Evolutionary conservation across 2,329 filamentous ascomycete species (phyloP), one percentile per base, ranked within the genome.

Genomic region (Magnaporthiopsis rhizophila): DNA sequence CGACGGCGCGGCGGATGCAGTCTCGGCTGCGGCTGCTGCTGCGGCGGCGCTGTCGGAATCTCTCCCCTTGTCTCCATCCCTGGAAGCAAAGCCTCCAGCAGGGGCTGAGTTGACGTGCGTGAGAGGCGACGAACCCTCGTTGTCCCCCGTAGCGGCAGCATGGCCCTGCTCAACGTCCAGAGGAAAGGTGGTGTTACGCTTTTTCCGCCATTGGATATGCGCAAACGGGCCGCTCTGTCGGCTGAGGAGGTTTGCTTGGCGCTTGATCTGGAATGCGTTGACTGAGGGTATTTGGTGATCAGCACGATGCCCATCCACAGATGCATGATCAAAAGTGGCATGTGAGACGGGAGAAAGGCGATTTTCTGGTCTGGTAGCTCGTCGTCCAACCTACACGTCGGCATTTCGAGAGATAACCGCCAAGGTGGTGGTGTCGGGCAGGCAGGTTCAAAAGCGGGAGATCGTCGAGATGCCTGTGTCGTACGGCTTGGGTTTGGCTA

Each of bases 201-300:
- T 67, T 38, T 68, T 72, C 21, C 71, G 71, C 74, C 75, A 78
- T 28, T 71, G 67, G n/a, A 78, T 72, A 65, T 78, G 78, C 11
- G 77, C 75, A 63, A 82, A 82, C 9, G 77, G 78, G 36, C 80
- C 81, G 64, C 73, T 73, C 50, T 75, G 71, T 64, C 79, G 77
- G 62, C 79, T 78, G 58, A 80, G 69, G 28, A 67, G 73, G 65
- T 79, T 78, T 65, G 81, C 81, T 65, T 74, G 72, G 65, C 76
- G 75, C 74, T 78, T 82, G 67, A 79, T 76, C 63, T 72, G 74
- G 68, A 75, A 79, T 58, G 75, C 72, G 68, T 83, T 82, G 75
- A 81, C 80, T 82, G 72, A 59, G 9, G 62, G 56, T 56, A 59
- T 59, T n/a, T n/a, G 45, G n/a, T 13, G 7, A 6, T 53, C 45